Evolutionary conservation across 1,284 basidiomycete genomes (phyloP), one percentile per base, ranked within the genome.

Genomic region (Apiotrichum gracile): DNA sequence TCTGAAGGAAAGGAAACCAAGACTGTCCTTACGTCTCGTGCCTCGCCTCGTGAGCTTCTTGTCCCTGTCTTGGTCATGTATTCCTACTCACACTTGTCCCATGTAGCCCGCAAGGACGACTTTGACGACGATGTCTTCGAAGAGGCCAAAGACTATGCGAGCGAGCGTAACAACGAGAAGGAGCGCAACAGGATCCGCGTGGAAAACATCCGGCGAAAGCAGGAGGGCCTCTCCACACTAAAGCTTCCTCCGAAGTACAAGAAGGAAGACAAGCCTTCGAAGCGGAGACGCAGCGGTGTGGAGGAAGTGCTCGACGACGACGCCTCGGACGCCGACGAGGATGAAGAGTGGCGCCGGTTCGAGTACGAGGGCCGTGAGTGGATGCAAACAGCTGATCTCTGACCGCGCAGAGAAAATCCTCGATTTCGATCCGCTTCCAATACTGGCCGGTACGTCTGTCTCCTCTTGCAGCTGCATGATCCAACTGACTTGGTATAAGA

Each of bases 61-160:
- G 2, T 17, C 8, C 22, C 19, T 38, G 37, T 17, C 17, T 5
- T 37, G n/a, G 17, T 19, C n/a, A 21, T 38, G n/a, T 38, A 38
- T 21, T 7, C 33, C 14, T 14, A 8, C n/a, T n/a, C 8, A 19
- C n/a, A n/a, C n/a, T n/a, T 38, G 16, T 38, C 37, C 1, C 1
- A 17, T 38, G 13, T 29, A 59, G 57, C 54, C 0, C 51, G 58
- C 1, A 63, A 63, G 25, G 69, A 72, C 41, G 69, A 72, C 38
- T 72, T 72, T 44, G 64, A 64, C 4, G 7, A 45, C 0, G 64
- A 65, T 5, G 58, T 52, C 0, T 51, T 54, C 24, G 51, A 44
- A 3, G 61, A 64, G 16, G 67, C 65, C 4, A 51, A 49, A 5
- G 34, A 50, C 17, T 69, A 72, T 48, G 54, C 56, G 2, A 48